Percentiles rank a stretch among this genome's conserved stretches.
phyloP scores from a whole-genome alignment of 225 moss, liverwort and hornwort genomes.

The Antitrichia curtipendula region DNA sequence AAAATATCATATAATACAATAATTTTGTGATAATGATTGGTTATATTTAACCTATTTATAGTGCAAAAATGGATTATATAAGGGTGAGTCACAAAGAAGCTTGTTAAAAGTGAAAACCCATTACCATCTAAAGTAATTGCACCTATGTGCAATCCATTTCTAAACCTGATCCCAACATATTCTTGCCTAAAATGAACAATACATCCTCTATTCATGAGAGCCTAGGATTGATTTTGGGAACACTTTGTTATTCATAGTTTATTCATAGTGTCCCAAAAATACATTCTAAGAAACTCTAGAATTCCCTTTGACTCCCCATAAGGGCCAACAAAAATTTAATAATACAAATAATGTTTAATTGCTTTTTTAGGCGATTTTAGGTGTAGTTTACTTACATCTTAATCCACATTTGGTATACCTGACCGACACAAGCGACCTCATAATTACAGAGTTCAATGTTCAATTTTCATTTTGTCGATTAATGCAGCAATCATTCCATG shows the following conservation, averaged over 20 bases:
- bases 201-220: background rate
- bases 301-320: background rate
- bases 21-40: background rate
- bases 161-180: background rate
- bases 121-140: background rate
- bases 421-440: background rate
- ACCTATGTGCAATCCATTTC: background rate
- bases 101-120: background rate
- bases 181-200: background rate
- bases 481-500: background rate
- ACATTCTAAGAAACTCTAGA: background rate
- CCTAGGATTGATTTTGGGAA: background rate
- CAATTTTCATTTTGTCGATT: background rate
- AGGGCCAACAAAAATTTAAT: background rate
- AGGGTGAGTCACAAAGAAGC: background rate
- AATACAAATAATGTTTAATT: background rate
- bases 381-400: background rate
- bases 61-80: background rate
- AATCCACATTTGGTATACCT: background rate
- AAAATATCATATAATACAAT: background rate
- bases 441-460: background rate
- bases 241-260: background rate
- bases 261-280: background rate
- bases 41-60: background rate
- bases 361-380: background rate